Conservation (phyloP, 129 eudicot genomes). For the Flaveria trinervia region DNA sequence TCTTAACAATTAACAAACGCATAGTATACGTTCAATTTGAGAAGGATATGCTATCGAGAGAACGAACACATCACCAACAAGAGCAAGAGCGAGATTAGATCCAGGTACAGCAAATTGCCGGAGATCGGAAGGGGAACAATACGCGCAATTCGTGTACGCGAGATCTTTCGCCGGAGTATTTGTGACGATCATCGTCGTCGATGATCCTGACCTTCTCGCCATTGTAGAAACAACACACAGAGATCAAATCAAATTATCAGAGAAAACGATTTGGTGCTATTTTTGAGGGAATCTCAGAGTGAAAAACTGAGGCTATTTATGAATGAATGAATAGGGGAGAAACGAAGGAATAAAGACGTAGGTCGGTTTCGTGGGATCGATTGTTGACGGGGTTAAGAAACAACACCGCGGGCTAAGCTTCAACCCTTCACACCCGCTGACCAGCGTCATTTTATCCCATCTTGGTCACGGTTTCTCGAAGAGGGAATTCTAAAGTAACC, state of each 20-base stretch:
- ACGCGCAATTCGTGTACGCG: conserved; percentile 72
- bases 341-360: conserved; percentile 5
- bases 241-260: conserved; percentile 7
- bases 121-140: conserved; percentile 65
- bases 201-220: conserved; percentile 50
- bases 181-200: conserved; percentile 72
- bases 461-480: neutral
- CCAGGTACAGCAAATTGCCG: conserved; percentile 60
- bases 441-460: neutral
- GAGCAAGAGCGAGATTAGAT: conserved; percentile 63
- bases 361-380: conserved; percentile 34
- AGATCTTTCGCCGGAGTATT: conserved; percentile 80
- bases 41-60: conserved; percentile 84
- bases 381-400: conserved; percentile 22
- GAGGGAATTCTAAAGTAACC: too few species aligned
- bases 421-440: neutral
- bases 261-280: neutral
- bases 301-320: neutral
- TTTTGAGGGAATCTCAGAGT: neutral
- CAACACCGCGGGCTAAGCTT: conserved; percentile 11
- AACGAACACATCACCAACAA: conserved; percentile 64
- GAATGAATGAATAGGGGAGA: neutral
- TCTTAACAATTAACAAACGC: neutral
- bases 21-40: neutral
- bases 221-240: conserved; percentile 30